A percentile compares a stretch with the other conserved stretches of the same genome.
These are phyloP conservation scores for Pezicula rhizophila DNA, from an alignment of 2,329 filamentous ascomycete genomes.

Conservation along the genomic window DNA sequence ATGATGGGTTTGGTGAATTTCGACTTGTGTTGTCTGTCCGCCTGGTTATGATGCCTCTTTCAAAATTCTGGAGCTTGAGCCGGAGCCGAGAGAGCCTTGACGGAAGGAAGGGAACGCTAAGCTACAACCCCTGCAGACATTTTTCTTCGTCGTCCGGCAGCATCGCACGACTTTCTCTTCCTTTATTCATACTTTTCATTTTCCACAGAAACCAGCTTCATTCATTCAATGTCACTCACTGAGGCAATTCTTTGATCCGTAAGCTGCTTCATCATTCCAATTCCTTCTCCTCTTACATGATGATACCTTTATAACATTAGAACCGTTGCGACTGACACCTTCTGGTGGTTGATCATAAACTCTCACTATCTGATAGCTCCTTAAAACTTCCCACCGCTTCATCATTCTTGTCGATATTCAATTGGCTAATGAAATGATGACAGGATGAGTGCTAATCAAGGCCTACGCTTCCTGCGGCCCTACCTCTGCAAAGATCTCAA, in stretches of 20 bases:
- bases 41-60: background rate
- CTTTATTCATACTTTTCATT: background rate
- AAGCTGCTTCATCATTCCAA: slow-evolving; percentile 5
- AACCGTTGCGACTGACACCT: slow-evolving; percentile 55
- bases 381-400: slow-evolving; percentile 29
- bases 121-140: slow-evolving; percentile 8
- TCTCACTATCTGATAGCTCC: slow-evolving; percentile 39
- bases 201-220: background rate
- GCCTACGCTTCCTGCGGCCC: slow-evolving; percentile 49
- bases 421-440: slow-evolving; percentile 13
- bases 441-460: slow-evolving; percentile 38
- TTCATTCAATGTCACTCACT: slow-evolving; percentile 6
- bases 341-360: slow-evolving; percentile 46
- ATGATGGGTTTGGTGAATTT: no score
- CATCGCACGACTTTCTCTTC: background rate
- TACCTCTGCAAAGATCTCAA: slow-evolving; percentile 40
- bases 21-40: background rate
- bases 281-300: slow-evolving; percentile 29
- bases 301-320: slow-evolving; percentile 46
- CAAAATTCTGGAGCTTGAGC: slow-evolving; percentile 7
- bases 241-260: slow-evolving; percentile 8
- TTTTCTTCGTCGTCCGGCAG: slow-evolving; percentile 6
- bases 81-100: slow-evolving; percentile 15
- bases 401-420: slow-evolving; percentile 2
- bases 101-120: slow-evolving; percentile 16